phyloP scores from a whole-genome alignment of 768 basidiomycete genomes.

The Imleria badia region DNA sequence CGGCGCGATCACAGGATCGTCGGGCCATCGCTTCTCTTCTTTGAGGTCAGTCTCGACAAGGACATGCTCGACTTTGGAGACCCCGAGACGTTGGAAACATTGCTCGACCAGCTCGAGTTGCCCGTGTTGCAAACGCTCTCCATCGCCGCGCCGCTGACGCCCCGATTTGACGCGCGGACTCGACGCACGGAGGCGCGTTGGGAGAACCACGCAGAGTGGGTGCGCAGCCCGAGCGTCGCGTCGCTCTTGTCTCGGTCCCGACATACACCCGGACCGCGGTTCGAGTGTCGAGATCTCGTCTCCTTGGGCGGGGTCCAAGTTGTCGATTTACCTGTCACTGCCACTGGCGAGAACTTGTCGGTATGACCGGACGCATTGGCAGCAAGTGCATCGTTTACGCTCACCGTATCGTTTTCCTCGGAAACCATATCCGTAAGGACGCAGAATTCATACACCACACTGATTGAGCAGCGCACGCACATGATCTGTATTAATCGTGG shows the following conservation, averaged over 20 bases:
- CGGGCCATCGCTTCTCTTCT: conserved; percentile 3
- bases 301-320: not conserved
- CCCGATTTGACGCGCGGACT: not conserved
- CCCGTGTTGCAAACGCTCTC: conserved; percentile 18
- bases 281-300: conserved; percentile 7
- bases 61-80: conserved; percentile 24
- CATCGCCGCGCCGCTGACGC: conserved; percentile 5
- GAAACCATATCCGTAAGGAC: not conserved
- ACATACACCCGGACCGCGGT: not conserved
- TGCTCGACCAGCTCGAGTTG: conserved; percentile 25
- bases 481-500: too few species aligned
- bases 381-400: not conserved
- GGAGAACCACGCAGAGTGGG: conserved; percentile 13
- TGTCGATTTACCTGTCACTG: not conserved
- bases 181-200: not conserved
- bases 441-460: not conserved
- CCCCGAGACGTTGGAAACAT: conserved; percentile 8
- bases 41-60: conserved; percentile 22
- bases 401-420: not conserved
- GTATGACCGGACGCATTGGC: not conserved
- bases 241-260: conserved; percentile 17
- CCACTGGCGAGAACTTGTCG: not conserved
- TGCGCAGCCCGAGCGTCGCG: conserved; percentile 9
- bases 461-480: too few species aligned
- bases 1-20: conserved; percentile 1